Evolutionary conservation across 2,329 filamentous ascomycete genomes (phyloP), one percentile per base, ranked within the genome.

Genomic region (Colletotrichum phormii): DNA sequence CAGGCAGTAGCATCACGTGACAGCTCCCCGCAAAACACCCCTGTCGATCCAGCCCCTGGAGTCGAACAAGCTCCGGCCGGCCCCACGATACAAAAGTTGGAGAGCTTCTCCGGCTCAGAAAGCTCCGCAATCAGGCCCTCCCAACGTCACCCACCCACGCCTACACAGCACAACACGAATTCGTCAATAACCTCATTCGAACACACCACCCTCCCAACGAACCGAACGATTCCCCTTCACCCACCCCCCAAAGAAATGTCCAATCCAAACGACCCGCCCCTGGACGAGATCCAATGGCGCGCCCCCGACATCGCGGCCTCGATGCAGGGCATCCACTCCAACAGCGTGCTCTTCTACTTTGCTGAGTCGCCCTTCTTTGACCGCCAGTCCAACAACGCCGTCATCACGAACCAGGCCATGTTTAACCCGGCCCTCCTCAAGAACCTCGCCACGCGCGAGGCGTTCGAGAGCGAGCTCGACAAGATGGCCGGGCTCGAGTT

Each of bases 261-360:
- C 29, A 80, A 83, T 55, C 81, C 85, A 18, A 84, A 85, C 77
- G 88, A 89, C 0, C 84, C 86, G 2, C 87, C 88, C 7, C 85
- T 92, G 73, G 91, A 93, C 80, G 91, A 93, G 84, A 91, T 92
- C 73, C 89, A 91, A 85, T 93, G 91, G 90, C 86, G 86, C 72
- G 86, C 87, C 49, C 89, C 89, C 24, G 81, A 81, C 61, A 82
- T 84, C 55, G 83, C 87, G 58, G 83, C 85, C 61, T 79, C 82
- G 58, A 88, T 90, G 84, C 87, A 85, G 74, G 88, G 90, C 79
- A 86, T 93, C 64, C 90, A 93, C 81, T 89, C 86, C 76, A 92
- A 93, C 79, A 87, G 87, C 58, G 86, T 93, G 72, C 88, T 92
- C 72, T 91, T 89, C 83, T 93, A 93, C 83, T 93, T 93, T 76